Evolutionary conservation across 257 asterid genomes (phyloP).

Genomic region (Osmanthus fragrans): DNA sequence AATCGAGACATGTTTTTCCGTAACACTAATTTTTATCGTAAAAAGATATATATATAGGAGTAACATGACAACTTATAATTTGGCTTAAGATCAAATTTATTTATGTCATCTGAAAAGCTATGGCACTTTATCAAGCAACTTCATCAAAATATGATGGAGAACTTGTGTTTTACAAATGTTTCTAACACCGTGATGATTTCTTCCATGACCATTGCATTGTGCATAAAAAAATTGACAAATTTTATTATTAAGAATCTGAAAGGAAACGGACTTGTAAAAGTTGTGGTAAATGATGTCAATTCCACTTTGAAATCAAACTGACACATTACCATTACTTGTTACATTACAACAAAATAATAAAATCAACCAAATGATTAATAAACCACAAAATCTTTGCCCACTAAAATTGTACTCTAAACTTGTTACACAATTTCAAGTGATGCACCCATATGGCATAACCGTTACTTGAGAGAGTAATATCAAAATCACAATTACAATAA

Average conservation of each 20-base stretch:
- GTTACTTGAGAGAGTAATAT: conserved; percentile 15
- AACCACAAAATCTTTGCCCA: conserved; percentile 30
- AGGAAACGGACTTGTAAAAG: conserved; percentile 1
- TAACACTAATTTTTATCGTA: too few species aligned
- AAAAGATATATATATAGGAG: too few species aligned
- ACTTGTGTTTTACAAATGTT: background rate
- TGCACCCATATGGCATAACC: background rate
- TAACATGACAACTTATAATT: too few species aligned
- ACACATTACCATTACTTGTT: too few species aligned
- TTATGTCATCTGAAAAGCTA: background rate
- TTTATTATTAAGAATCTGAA: conserved; percentile 1
- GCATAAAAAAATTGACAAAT: background rate
- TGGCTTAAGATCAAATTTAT: too few species aligned
- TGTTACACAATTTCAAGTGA: conserved; percentile 31
- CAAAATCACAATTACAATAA: conserved; percentile 23
- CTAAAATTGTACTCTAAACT: conserved; percentile 5
- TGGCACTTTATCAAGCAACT: background rate
- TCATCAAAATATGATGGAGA: background rate
- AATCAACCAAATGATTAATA: conserved; percentile 8
- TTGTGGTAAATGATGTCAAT: background rate
- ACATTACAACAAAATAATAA: background rate
- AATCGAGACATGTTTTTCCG: too few species aligned
- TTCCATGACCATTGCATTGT: background rate
- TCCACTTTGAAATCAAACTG: conserved; percentile 8
- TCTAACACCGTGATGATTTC: background rate